phyloP scores from a whole-genome alignment of 345 rosid genomes.

The Lepidium sativum region DNA sequence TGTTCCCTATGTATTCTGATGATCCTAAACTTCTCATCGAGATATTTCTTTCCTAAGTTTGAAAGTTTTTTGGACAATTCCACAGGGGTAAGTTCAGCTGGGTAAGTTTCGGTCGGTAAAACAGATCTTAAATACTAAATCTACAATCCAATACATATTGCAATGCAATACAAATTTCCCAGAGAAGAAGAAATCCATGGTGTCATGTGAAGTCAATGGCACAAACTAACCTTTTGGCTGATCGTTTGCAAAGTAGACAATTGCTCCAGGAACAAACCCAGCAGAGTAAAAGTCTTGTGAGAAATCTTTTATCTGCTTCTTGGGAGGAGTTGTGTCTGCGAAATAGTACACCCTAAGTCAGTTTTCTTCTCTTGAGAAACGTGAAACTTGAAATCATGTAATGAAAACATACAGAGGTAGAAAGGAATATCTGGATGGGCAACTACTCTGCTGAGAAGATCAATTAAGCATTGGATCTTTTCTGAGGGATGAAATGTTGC shows the following conservation, averaged over 20 bases:
- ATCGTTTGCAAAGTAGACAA: slow-evolving; percentile 72
- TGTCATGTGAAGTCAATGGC: background rate
- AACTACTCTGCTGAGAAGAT: slow-evolving; percentile 54
- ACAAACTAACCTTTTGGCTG: slow-evolving; percentile 49
- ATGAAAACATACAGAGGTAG: slow-evolving; percentile 54
- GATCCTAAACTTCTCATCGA: background rate
- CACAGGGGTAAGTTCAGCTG: background rate
- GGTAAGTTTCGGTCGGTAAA: background rate
- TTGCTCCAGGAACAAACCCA: slow-evolving; percentile 90
- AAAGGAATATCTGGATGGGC: slow-evolving; percentile 61
- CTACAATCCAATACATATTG: background rate
- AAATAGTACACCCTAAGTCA: background rate
- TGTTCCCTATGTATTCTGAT: background rate
- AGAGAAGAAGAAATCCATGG: background rate
- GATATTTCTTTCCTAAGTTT: background rate
- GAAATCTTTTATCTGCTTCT: slow-evolving; percentile 63
- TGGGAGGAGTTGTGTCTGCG: slow-evolving; percentile 90
- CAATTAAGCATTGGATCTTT: slow-evolving; percentile 61
- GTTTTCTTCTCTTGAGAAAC: background rate
- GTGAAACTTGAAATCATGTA: background rate
- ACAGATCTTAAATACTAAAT: background rate
- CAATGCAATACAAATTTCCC: background rate
- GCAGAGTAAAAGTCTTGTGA: slow-evolving; percentile 75
- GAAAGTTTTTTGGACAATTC: background rate
- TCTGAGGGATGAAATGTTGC: slow-evolving; percentile 79